Percentiles rank a stretch among this genome's conserved stretches.
Evolutionary conservation across 2,329 filamentous ascomycete genomes (phyloP).

Genomic region (Thielaviopsis musarum): DNA sequence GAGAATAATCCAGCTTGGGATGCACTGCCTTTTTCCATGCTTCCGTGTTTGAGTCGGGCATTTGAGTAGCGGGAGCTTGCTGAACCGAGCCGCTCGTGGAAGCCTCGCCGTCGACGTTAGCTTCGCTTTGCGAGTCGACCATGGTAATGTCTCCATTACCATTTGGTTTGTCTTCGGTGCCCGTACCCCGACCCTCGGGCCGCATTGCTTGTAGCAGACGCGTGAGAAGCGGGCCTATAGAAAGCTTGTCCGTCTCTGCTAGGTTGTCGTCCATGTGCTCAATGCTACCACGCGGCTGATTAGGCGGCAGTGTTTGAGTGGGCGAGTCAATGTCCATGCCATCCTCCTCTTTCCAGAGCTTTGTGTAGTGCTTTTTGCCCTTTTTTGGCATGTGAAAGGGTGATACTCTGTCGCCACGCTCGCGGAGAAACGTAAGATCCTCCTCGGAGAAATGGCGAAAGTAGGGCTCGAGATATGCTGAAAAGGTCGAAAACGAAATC

Average conservation of each 20-base stretch:
- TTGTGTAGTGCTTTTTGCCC: constrained; percentile 70
- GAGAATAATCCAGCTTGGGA: constrained; percentile 63
- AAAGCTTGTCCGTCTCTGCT: constrained; percentile 79
- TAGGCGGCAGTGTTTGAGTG: constrained; percentile 53
- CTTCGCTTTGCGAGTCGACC: constrained; percentile 5
- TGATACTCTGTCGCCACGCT: constrained; percentile 67
- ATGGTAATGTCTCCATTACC: constrained; percentile 27
- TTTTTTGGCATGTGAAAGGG: constrained; percentile 78
- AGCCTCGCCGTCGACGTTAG: constrained; percentile 32
- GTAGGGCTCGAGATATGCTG: constrained; percentile 81
- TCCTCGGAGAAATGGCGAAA: constrained; percentile 83
- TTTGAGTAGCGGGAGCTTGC: constrained; percentile 51
- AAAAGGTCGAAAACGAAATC: constrained; percentile 84
- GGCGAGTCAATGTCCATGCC: constrained; percentile 58
- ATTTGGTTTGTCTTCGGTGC: constrained; percentile 37
- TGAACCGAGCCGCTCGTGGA: not conserved
- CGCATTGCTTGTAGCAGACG: constrained; percentile 68
- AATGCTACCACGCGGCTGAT: constrained; percentile 69
- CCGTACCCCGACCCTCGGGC: constrained; percentile 47
- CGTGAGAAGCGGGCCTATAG: constrained; percentile 69
- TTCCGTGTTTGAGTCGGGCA: constrained; percentile 60
- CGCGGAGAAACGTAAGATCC: constrained; percentile 80
- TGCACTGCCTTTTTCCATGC: constrained; percentile 64
- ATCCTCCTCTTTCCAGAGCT: constrained; percentile 91
- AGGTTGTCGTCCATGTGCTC: constrained; percentile 75